phyloP scores from a whole-genome alignment of 164 flowering plant genomes.

The Vitis rotundifolia region DNA sequence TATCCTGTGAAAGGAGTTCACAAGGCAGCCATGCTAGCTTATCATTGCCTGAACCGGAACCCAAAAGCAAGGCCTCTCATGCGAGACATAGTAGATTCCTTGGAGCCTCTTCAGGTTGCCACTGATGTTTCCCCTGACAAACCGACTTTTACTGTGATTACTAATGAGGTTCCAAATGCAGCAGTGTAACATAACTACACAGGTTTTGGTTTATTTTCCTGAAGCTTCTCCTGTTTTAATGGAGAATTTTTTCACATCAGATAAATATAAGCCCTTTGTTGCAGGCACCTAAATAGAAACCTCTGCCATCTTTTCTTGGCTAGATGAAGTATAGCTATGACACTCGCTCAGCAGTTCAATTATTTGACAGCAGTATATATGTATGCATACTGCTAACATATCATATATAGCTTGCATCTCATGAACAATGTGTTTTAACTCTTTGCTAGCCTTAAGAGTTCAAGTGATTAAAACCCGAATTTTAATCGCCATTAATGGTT shows the following conservation, averaged over 20 bases:
- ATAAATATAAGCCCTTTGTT: too few relatives aligned
- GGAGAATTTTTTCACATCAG: conserved; percentile 9
- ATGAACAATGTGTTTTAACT: too few relatives aligned
- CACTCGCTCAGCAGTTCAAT: too few relatives aligned
- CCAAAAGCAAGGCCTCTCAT: conserved; percentile 93
- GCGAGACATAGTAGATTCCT: conserved; percentile 86
- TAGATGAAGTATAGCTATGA: too few relatives aligned
- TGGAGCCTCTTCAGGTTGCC: conserved; percentile 76
- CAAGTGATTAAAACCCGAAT: too few relatives aligned
- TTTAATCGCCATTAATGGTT: too few relatives aligned
- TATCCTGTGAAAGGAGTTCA: conserved; percentile 78
- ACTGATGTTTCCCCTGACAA: conserved; percentile 26
- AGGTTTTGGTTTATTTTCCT: not conserved
- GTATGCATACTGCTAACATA: too few relatives aligned
- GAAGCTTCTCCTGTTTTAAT: conserved; percentile 9
- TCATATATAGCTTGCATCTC: too few relatives aligned
- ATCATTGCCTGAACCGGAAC: conserved; percentile 79
- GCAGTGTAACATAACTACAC: not conserved
- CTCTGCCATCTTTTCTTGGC: too few relatives aligned
- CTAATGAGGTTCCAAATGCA: conserved; percentile 9
- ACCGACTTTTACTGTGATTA: conserved; percentile 22
- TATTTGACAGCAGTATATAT: too few relatives aligned
- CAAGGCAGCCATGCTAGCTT: conserved; percentile 94
- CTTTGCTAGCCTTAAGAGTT: too few relatives aligned
- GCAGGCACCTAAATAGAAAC: too few relatives aligned